Evolutionary conservation across 2,329 filamentous ascomycete species (phyloP), one percentile per base, ranked within the genome.

Genomic region (Hymenoscyphus occultus): DNA sequence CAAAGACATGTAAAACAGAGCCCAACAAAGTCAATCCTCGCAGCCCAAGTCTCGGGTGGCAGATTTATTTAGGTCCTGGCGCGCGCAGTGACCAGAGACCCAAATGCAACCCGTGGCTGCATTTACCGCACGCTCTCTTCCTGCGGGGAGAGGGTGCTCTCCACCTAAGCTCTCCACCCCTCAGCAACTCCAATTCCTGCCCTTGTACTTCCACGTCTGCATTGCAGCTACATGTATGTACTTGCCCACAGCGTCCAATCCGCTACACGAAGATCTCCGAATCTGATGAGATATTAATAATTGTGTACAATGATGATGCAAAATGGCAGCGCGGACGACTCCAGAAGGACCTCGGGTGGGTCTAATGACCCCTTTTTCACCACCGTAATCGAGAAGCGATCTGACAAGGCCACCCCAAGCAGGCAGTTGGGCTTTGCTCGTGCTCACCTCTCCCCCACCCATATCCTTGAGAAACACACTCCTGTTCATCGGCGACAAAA

Each of bases 391-490:
- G 22, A 42, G 40, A 31, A 42, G 28, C 45, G 59, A 61, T 39
- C 59, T 51, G 45, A 51, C 59, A 35, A 42, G 59, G 59, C 51
- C 35, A 61, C 42, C 59, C 59, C 16, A 39, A 56, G 40, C 22
- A 61, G 59, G 28, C 51, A 31, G n/a, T 13, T 51, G 22, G 40
- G 10, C 14, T n/a, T 48, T 14, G 32, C 10, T 61, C 28, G n/a
- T 61, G 16, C 59, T 39, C 28, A 51, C 59, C 16, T 19, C 59
- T 19, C n/a, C 22, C 28, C 59, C 48, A 51, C 40, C 28, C 40
- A 54, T 13, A 54, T 54, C 48, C 48, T 54, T 54, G 48, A 51
- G 31, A 35, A 61, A 51, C 19, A 28, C 16, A 32, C 39, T 61
- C 45, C 39, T 48, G 14, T 60, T 28, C 39, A 48, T 32, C 56